Percentiles rank a stretch among this genome's conserved stretches.
Conservation (phyloP, 2,329 filamentous ascomycete species). For the Penicillium crustosum region DNA sequence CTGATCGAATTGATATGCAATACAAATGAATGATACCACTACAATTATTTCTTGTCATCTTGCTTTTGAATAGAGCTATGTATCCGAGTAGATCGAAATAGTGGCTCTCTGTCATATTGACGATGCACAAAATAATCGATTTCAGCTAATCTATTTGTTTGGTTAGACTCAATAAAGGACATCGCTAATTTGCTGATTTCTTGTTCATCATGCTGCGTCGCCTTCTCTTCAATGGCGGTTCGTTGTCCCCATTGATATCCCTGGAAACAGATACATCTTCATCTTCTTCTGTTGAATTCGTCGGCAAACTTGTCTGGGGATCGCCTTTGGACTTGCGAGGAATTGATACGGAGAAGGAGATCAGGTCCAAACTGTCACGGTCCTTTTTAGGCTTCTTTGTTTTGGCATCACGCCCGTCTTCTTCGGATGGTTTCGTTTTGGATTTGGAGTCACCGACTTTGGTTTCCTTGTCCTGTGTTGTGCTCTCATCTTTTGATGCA, state of each 20-base stretch:
- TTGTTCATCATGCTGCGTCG: conserved; percentile 29
- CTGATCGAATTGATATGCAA: conserved; percentile 18
- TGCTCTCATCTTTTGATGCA: neutral
- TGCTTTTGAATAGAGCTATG: neutral
- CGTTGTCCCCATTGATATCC: conserved; percentile 24
- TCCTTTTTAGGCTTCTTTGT: conserved; percentile 16
- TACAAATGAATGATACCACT: conserved; percentile 32
- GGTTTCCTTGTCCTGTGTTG: neutral
- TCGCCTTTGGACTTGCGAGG: conserved; percentile 19
- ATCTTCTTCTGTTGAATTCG: conserved; percentile 8
- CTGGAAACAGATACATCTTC: conserved; percentile 23
- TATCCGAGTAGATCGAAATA: neutral
- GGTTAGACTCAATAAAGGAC: neutral
- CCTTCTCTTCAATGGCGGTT: conserved; percentile 38
- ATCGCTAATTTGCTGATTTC: conserved; percentile 9
- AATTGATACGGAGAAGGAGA: conserved; percentile 37
- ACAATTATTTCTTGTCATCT: neutral
- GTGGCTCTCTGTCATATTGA: neutral
- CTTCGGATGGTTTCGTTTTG: conserved; percentile 36
- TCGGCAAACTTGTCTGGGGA: neutral
- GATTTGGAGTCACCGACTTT: conserved; percentile 11
- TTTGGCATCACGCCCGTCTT: conserved; percentile 4
- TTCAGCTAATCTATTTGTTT: neutral
- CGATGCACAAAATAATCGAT: neutral
- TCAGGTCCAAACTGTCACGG: conserved; percentile 25